Percentiles rank a stretch among this genome's conserved stretches.
Conservation (phyloP, 2,329 filamentous ascomycete species). For the Colletotrichum endophyticum region DNA sequence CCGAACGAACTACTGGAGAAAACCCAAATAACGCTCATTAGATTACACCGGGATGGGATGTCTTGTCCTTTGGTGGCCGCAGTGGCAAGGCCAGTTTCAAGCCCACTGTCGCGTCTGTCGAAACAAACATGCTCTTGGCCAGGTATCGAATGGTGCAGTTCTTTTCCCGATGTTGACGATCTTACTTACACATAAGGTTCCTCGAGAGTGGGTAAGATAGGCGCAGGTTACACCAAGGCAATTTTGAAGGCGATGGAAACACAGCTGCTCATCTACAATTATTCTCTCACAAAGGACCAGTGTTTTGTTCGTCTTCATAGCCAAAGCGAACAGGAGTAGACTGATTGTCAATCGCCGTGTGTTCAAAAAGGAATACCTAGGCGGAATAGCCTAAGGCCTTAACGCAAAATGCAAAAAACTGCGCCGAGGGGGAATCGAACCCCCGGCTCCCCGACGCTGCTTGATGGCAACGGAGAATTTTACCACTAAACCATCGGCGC, state of each 20-base stretch:
- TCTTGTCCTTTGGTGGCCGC: neutral
- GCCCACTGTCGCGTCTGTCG: neutral
- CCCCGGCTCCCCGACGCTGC: slow-evolving; percentile 17
- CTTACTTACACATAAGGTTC: neutral
- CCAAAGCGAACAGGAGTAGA: neutral
- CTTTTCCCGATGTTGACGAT: neutral
- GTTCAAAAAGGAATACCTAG: too few species aligned
- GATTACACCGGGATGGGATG: neutral
- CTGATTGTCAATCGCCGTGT: too few species aligned
- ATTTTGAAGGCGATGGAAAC: neutral
- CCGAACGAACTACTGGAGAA: neutral
- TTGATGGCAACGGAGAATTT: slow-evolving; percentile 15
- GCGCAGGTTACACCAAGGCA: neutral
- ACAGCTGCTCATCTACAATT: neutral
- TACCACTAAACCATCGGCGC: slow-evolving; percentile 18
- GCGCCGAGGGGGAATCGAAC: slow-evolving; percentile 16
- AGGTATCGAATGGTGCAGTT: neutral
- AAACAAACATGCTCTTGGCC: neutral
- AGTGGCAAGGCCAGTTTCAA: neutral
- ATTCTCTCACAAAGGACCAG: neutral
- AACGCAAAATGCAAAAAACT: neutral
- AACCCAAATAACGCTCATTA: neutral
- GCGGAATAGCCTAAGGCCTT: too few species aligned
- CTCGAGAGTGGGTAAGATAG: neutral
- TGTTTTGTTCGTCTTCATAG: neutral